These are phyloP conservation scores for Physcomitrium patens DNA, from an alignment of 225 moss, liverwort and hornwort genomes.

Conservation along the genomic window DNA sequence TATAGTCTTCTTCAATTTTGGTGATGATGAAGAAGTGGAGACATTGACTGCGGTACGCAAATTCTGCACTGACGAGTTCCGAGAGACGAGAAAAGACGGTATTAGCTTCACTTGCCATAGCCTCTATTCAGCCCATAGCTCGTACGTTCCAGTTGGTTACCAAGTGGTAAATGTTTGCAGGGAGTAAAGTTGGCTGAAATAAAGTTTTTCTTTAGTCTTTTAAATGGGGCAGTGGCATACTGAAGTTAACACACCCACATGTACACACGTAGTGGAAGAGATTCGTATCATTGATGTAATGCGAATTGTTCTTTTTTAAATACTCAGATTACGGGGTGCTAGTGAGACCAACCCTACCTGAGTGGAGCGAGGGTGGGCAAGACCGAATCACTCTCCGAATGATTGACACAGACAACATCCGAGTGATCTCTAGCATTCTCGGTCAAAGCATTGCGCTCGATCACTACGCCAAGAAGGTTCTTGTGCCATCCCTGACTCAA, in stretches of 20 bases:
- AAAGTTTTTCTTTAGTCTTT: background rate
- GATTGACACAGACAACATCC: slow-evolving; percentile 91
- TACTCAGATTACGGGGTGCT: slow-evolving; percentile 88
- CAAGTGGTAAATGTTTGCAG: background rate
- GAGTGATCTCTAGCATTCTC: slow-evolving; percentile 95
- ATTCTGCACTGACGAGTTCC: slow-evolving; percentile 78
- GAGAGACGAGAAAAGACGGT: slow-evolving; percentile 85
- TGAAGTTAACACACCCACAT: background rate
- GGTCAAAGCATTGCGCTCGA: slow-evolving; percentile 99
- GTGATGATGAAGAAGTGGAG: slow-evolving; percentile 79
- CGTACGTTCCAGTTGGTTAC: background rate
- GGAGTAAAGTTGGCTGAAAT: background rate
- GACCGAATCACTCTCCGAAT: slow-evolving; percentile 95
- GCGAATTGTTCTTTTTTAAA: slow-evolving; percentile 6
- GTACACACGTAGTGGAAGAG: background rate
- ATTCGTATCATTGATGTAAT: background rate
- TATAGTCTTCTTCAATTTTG: slow-evolving; percentile 82
- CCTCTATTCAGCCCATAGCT: background rate
- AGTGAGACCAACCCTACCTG: slow-evolving; percentile 74
- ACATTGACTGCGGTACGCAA: slow-evolving; percentile 71
- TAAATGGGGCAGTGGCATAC: background rate
- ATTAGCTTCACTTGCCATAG: slow-evolving; percentile 11
- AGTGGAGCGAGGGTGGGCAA: slow-evolving; percentile 97
- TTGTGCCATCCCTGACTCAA: slow-evolving; percentile 10
- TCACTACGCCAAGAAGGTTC: slow-evolving; percentile 98